Percentiles rank a stretch among this genome's conserved stretches.
These are phyloP conservation scores for Nakazawaea holstii DNA, from an alignment of 805 yeast species.

Conservation along the genomic window DNA sequence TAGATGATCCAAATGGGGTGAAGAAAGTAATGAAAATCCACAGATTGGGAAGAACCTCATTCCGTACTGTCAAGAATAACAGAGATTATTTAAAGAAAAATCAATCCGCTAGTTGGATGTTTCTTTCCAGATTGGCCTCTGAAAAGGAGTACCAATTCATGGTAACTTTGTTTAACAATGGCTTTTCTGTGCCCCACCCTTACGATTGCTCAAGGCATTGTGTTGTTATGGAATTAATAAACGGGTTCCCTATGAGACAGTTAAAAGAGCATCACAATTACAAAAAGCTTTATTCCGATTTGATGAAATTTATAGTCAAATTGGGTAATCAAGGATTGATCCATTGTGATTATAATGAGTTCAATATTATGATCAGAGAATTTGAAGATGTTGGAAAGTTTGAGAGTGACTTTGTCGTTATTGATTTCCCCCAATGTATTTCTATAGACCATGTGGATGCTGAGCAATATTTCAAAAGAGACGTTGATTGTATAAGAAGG, in stretches of 20 bases:
- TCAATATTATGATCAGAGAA: constrained; percentile 82
- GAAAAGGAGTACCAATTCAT: constrained; percentile 87
- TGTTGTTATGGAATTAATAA: constrained; percentile 85
- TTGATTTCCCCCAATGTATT: constrained; percentile 98
- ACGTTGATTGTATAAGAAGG: constrained; percentile 81
- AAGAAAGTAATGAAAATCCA: constrained; percentile 81
- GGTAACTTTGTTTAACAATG: constrained; percentile 66
- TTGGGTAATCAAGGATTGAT: constrained; percentile 86
- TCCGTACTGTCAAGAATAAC: constrained; percentile 86
- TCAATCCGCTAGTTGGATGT: constrained; percentile 88
- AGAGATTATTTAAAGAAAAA: constrained; percentile 80
- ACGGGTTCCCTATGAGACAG: constrained; percentile 88
- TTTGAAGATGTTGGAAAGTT: constrained; percentile 40
- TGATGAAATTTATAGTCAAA: constrained; percentile 82
- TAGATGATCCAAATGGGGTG: constrained; percentile 57
- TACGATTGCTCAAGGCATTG: constrained; percentile 88
- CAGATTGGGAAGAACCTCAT: constrained; percentile 90
- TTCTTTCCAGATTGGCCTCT: constrained; percentile 83
- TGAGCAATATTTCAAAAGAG: constrained; percentile 81
- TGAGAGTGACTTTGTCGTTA: constrained; percentile 76
- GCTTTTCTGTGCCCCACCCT: constrained; percentile 85
- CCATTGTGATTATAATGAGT: constrained; percentile 97
- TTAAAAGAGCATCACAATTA: constrained; percentile 66
- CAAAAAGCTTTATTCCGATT: constrained; percentile 68
- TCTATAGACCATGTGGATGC: constrained; percentile 91